Evolutionary conservation across 2,329 filamentous ascomycete species (phyloP), one percentile per base, ranked within the genome.

Genomic region (Ophiocordyceps unilateralis): DNA sequence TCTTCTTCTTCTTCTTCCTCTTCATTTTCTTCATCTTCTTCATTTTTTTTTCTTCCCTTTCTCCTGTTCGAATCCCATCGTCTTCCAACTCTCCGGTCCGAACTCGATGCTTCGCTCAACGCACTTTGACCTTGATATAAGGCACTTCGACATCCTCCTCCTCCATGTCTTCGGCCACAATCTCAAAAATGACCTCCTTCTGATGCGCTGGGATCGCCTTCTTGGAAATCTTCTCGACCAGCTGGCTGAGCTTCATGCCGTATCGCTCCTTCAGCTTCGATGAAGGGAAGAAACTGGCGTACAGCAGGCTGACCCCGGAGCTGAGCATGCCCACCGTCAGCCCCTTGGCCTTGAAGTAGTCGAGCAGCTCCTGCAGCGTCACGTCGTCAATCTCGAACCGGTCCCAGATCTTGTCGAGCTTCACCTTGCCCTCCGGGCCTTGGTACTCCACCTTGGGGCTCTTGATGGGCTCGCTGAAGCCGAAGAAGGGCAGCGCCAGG

Each of bases 141-240:
- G 91, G 91, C 51, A 96, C 83, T 65, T 98, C 91, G 1, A 96
- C 89, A 59, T 98, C 91, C 64, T 96, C 86, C 49, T 83, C 89
- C 4, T 77, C 80, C 56, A 76, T 67, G 57, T 96, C 91, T 59
- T 96, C 89, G 0, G 83, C 85, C 7, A 91, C 93, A 50, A 95
- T 83, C 67, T 96, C 91, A 57, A 96, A 93, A 53, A 96, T 95
- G 48, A 96, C 76, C 55, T 94, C 89, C 70, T 83, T 91, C 67
- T 94, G 86, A 58, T 96, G 89, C 4, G 76, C 74, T 0, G 91
- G 89, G 45, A 98, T 81, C 2, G 81, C 73, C 69, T 94, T 95
- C 72, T 89, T 93, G 47, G 85, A 93, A 49, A 98, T 83, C 39
- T 75, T 76, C 64, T 89, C 85, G 5, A 94, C 81, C 41, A 98